These are phyloP conservation scores for Pichia phayaonensis DNA, from an alignment of 805 yeast genomes.

Conservation along the genomic window DNA sequence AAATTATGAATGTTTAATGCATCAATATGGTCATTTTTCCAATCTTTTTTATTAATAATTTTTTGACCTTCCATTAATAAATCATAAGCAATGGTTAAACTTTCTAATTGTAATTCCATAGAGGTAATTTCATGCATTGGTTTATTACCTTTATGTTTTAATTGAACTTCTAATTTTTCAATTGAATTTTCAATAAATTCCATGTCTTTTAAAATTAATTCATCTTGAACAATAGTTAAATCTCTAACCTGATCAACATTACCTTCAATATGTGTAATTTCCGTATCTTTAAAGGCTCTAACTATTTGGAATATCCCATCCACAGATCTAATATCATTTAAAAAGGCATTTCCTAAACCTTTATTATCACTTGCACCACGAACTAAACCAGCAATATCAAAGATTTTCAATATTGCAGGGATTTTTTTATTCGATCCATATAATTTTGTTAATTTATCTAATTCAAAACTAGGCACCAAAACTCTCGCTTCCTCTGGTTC, in stretches of 20 bases:
- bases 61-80: constrained; percentile 79
- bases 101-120: constrained; percentile 80
- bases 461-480: constrained; percentile 42
- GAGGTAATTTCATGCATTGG: constrained; percentile 53
- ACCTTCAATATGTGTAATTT: constrained; percentile 60
- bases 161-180: constrained; percentile 55
- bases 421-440: constrained; percentile 44
- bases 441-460: constrained; percentile 39
- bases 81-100: constrained; percentile 64
- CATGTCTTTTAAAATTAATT: constrained; percentile 57
- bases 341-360: constrained; percentile 68
- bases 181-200: constrained; percentile 63
- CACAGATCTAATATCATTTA: constrained; percentile 60
- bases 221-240: constrained; percentile 55
- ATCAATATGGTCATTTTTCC: constrained; percentile 91
- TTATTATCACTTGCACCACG: constrained; percentile 58
- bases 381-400: constrained; percentile 66
- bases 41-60: constrained; percentile 68
- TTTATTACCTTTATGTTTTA: constrained; percentile 80
- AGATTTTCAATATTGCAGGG: constrained; percentile 50
- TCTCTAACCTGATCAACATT: constrained; percentile 59
- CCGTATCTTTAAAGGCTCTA: constrained; percentile 55
- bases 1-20: constrained; percentile 77
- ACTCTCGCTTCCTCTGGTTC: constrained; percentile 63
- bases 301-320: constrained; percentile 68